These are phyloP conservation scores for Wickerhamomyces tratensis DNA, from an alignment of 805 yeast genomes.

Conservation along the genomic window DNA sequence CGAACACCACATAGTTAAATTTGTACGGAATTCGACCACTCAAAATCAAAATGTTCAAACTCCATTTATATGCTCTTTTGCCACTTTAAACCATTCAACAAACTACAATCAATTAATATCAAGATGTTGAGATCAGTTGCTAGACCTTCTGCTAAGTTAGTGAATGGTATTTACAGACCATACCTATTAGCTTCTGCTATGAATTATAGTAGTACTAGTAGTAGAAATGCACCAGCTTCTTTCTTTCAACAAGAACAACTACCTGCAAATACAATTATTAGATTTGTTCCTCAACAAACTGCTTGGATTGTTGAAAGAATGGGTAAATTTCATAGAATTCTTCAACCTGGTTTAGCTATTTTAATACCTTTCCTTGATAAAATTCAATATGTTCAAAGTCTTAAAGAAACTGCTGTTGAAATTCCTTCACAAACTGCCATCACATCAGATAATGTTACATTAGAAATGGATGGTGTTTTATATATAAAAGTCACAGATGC, in stretches of 20 bases:
- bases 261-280: slow-evolving; percentile 66
- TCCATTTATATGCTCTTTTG: too few species aligned
- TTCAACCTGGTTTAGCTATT: slow-evolving; percentile 72
- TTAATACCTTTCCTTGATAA: slow-evolving; percentile 65
- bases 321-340: slow-evolving; percentile 69
- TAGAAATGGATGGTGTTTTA: slow-evolving; percentile 78
- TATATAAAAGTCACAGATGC: slow-evolving; percentile 74
- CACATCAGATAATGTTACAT: slow-evolving; percentile 76
- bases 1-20: too few species aligned
- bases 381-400: slow-evolving; percentile 71
- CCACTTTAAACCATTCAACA: neutral
- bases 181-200: too few species aligned
- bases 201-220: neutral
- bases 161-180: too few species aligned
- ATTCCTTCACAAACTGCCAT: slow-evolving; percentile 80
- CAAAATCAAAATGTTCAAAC: too few species aligned
- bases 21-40: too few species aligned
- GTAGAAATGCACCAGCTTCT: slow-evolving; percentile 24
- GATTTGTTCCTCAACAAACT: slow-evolving; percentile 84
- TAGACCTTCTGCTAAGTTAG: neutral
- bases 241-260: slow-evolving; percentile 44
- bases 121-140: neutral
- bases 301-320: slow-evolving; percentile 89
- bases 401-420: slow-evolving; percentile 80
- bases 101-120: neutral